A percentile compares a stretch with the other conserved stretches of the same genome.
phyloP scores from a whole-genome alignment of 2,329 filamentous ascomycete species.

The Fusarium beomiforme region DNA sequence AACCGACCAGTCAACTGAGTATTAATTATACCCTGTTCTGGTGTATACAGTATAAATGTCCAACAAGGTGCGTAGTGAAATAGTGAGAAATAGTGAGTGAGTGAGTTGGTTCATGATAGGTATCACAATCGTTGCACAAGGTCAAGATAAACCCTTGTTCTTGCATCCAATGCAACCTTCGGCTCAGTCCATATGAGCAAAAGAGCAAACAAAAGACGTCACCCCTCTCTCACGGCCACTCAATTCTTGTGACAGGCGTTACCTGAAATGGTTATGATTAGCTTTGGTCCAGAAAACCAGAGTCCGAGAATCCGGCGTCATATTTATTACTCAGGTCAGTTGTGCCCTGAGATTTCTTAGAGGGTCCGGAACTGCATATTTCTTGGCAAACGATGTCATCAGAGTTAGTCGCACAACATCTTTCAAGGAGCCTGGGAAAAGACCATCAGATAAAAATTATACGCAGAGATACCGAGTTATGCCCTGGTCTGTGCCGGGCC shows the following conservation, averaged over 20 bases:
- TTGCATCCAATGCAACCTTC: slow-evolving; percentile 11
- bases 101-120: not conserved
- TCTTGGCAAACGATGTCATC: slow-evolving; percentile 31
- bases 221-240: slow-evolving; percentile 13
- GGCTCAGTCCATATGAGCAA: slow-evolving; percentile 29
- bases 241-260: slow-evolving; percentile 7
- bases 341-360: not conserved
- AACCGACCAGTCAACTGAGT: not conserved
- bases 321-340: not conserved
- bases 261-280: not conserved
- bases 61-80: not conserved
- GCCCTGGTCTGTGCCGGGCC: slow-evolving; percentile 7
- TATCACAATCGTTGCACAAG: not conserved
- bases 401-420: slow-evolving; percentile 16
- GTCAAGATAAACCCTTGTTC: slow-evolving; percentile 11
- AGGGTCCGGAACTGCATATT: slow-evolving; percentile 1
- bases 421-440: not conserved
- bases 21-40: not conserved
- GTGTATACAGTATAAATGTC: not conserved
- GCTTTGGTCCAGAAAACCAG: not conserved
- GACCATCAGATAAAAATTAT: not conserved
- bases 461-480: slow-evolving; percentile 20
- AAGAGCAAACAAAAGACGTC: slow-evolving; percentile 25
- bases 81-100: not conserved
- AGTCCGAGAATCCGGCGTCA: not conserved